Evolutionary conservation across 2,329 filamentous ascomycete species (phyloP).

Genomic region (Talaromyces amestolkiae): DNA sequence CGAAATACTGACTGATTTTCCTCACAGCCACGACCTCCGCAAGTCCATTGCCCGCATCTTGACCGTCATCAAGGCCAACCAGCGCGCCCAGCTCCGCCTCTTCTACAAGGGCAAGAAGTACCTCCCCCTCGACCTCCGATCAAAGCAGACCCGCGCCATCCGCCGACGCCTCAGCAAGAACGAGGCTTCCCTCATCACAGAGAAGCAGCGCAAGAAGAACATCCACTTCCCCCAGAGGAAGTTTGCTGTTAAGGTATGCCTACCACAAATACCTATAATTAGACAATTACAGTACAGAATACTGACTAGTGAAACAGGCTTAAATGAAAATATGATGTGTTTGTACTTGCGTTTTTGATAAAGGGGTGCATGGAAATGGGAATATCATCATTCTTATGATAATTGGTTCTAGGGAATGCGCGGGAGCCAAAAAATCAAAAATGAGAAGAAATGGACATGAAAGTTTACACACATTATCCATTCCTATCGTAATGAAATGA

Average conservation of each 20-base stretch:
- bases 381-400: slow-evolving; percentile 15
- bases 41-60: slow-evolving; percentile 99
- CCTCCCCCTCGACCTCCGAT: slow-evolving; percentile 93
- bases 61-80: slow-evolving; percentile 99
- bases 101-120: slow-evolving; percentile 99
- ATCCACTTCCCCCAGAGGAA: slow-evolving; percentile 98
- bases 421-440: slow-evolving; percentile 10
- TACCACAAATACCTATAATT: not conserved
- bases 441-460: slow-evolving; percentile 13
- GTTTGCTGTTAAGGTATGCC: slow-evolving; percentile 94
- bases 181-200: slow-evolving; percentile 78
- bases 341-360: slow-evolving; percentile 17
- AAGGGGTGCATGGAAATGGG: slow-evolving; percentile 19
- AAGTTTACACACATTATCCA: not conserved
- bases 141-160: slow-evolving; percentile 98
- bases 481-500: slow-evolving; percentile 15
- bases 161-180: slow-evolving; percentile 90
- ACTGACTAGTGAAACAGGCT: not conserved
- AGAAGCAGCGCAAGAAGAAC: slow-evolving; percentile 95
- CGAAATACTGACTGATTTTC: not conserved
- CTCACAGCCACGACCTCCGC: slow-evolving; percentile 86
- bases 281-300: too few species aligned
- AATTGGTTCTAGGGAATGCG: slow-evolving; percentile 8
- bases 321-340: slow-evolving; percentile 19
- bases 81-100: slow-evolving; percentile 93